phyloP scores from a whole-genome alignment of 192 early-diverging fungal genomes.

The Coemansia interrupta region DNA sequence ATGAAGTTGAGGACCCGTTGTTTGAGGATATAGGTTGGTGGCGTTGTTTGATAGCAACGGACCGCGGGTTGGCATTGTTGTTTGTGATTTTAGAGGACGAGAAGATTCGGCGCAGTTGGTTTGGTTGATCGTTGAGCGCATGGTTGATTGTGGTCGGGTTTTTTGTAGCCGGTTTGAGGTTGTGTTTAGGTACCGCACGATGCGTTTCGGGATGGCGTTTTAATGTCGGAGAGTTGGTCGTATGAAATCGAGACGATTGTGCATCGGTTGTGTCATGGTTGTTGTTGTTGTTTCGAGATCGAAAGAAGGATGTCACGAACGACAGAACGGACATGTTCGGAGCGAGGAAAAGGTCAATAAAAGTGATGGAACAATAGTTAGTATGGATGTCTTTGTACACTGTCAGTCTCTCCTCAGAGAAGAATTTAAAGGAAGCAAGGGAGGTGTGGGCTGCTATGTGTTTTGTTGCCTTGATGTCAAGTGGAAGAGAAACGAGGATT shows the following conservation, averaged over 20 bases:
- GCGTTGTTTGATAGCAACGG: constrained; percentile 27
- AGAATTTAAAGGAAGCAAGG: too few species aligned
- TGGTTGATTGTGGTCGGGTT: constrained; percentile 7
- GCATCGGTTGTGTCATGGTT: constrained; percentile 10
- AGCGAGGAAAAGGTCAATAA: neutral
- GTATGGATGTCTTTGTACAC: too few species aligned
- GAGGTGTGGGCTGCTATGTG: too few species aligned
- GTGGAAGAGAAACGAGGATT: too few species aligned
- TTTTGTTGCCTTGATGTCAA: too few species aligned
- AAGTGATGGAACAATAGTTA: neutral
- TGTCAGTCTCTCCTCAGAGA: too few species aligned
- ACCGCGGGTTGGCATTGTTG: constrained; percentile 14
- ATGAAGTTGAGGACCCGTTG: neutral
- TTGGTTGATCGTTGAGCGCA: constrained; percentile 24
- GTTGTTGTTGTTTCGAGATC: constrained; percentile 39
- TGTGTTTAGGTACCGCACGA: constrained; percentile 19
- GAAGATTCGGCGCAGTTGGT: constrained; percentile 36
- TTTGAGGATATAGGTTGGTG: neutral
- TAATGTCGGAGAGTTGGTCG: too few species aligned
- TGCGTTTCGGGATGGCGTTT: constrained; percentile 1
- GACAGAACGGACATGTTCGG: constrained; percentile 44
- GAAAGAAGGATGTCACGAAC: constrained; percentile 49
- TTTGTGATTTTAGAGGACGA: constrained; percentile 28
- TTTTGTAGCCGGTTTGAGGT: constrained; percentile 21
- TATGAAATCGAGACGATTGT: constrained; percentile 7